A percentile compares a stretch with the other conserved stretches of the same genome.
Conservation (phyloP, 805 yeast genomes). For the Cyberlindnera misumaiensis region DNA sequence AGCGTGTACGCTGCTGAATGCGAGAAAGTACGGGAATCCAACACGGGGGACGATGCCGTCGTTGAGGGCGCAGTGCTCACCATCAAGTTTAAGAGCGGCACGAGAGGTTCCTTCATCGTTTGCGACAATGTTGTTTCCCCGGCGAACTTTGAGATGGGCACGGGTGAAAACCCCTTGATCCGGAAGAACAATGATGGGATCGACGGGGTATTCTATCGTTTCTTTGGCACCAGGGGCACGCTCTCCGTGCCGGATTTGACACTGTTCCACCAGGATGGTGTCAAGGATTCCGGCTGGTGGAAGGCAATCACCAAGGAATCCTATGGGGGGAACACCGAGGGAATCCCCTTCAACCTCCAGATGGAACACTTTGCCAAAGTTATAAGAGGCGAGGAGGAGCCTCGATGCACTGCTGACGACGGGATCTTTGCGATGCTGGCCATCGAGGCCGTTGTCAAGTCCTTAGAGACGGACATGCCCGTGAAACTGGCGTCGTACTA, state of each 20-base stretch:
- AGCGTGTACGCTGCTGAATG: slow-evolving; percentile 13
- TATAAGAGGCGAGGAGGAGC: slow-evolving; percentile 11
- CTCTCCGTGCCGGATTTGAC: slow-evolving; percentile 13
- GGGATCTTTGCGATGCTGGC: slow-evolving; percentile 17
- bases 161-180: slow-evolving; percentile 18
- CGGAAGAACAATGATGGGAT: slow-evolving; percentile 4
- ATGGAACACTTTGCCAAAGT: slow-evolving; percentile 17
- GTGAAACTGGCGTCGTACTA: slow-evolving; percentile 9
- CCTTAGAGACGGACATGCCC: slow-evolving; percentile 11
- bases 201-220: slow-evolving; percentile 15
- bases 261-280: slow-evolving; percentile 10
- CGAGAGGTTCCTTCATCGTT: slow-evolving; percentile 12
- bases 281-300: slow-evolving; percentile 15
- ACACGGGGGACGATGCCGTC: slow-evolving; percentile 8
- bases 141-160: slow-evolving; percentile 18
- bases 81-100: slow-evolving; percentile 10
- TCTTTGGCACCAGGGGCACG: slow-evolving; percentile 14
- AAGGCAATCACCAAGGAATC: slow-evolving; percentile 9
- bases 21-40: slow-evolving; percentile 8
- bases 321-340: slow-evolving; percentile 8
- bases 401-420: slow-evolving; percentile 16
- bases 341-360: slow-evolving; percentile 14
- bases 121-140: slow-evolving; percentile 17
- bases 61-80: slow-evolving; percentile 16
- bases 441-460: slow-evolving; percentile 16